A percentile compares a stretch with the other conserved stretches of the same genome.
Evolutionary conservation across 2,329 filamentous ascomycete species (phyloP).

Genomic region (Boeremia exigua): DNA sequence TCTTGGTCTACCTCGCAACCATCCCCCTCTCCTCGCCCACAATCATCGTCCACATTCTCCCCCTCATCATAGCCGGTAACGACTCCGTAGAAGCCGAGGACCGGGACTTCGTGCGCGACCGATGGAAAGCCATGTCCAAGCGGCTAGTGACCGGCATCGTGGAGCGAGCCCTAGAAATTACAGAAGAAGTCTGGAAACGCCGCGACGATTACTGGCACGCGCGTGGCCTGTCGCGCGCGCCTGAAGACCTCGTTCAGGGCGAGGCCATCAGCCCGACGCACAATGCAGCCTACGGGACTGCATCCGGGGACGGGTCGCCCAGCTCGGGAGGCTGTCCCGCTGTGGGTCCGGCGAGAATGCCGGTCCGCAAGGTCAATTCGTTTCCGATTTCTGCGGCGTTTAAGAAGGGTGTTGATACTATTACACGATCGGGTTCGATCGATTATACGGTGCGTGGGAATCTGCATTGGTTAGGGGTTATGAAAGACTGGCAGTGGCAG

Average conservation of each 20-base stretch:
- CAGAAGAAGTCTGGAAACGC: constrained; percentile 71
- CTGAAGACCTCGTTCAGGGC: background rate
- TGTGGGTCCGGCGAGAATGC: background rate
- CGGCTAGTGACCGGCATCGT: constrained; percentile 70
- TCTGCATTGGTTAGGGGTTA: constrained; percentile 72
- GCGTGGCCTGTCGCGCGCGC: constrained; percentile 18
- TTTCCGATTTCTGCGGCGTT: constrained; percentile 46
- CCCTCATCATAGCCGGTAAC: constrained; percentile 68
- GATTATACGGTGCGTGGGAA: constrained; percentile 68
- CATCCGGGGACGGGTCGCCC: constrained; percentile 11
- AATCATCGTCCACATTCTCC: constrained; percentile 72
- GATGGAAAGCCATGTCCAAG: constrained; percentile 66
- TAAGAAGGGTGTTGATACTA: constrained; percentile 34
- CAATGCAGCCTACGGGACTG: constrained; percentile 14
- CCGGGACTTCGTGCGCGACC: constrained; percentile 65
- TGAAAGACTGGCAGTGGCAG: constrained; percentile 74
- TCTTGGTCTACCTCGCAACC: constrained; percentile 66
- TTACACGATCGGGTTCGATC: constrained; percentile 57
- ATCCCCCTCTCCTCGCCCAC: constrained; percentile 67
- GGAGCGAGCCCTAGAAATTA: constrained; percentile 67
- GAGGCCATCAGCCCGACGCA: constrained; percentile 6
- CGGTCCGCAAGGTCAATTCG: constrained; percentile 14
- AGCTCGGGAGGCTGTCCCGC: constrained; percentile 8
- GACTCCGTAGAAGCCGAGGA: constrained; percentile 67
- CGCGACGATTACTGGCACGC: constrained; percentile 59